A percentile compares a stretch with the other conserved stretches of the same genome.
Evolutionary conservation across 192 early-diverging fungal species (phyloP).

Genomic region (Jimgerdemannia flammicorona): DNA sequence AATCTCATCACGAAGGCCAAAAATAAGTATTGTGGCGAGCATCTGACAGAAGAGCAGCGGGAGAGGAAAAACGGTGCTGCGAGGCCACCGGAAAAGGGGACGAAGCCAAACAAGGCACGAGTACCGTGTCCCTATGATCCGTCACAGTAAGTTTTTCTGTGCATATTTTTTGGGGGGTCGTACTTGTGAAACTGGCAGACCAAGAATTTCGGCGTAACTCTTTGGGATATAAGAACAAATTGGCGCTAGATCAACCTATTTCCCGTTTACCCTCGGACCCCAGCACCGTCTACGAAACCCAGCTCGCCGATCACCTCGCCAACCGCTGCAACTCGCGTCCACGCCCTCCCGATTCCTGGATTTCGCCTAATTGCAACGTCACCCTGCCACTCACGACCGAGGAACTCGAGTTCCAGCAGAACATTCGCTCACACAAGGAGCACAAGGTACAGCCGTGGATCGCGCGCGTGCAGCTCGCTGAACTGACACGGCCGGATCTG

Average conservation of each 20-base stretch:
- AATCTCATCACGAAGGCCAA: constrained; percentile 47
- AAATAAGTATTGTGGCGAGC: constrained; percentile 69
- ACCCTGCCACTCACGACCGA: constrained; percentile 29
- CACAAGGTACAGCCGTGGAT: constrained; percentile 34
- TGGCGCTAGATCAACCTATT: too few species aligned
- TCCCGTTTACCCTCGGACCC: too few species aligned
- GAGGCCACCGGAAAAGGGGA: constrained; percentile 10
- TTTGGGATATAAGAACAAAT: too few species aligned
- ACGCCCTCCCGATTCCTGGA: constrained; percentile 23
- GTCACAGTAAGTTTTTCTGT: constrained; percentile 51
- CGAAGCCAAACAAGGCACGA: constrained; percentile 32
- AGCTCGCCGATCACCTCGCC: constrained; percentile 57
- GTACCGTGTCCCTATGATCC: constrained; percentile 74
- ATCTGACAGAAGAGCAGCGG: constrained; percentile 39
- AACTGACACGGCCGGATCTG: constrained; percentile 18
- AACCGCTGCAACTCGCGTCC: constrained; percentile 64
- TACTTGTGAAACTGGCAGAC: too few species aligned
- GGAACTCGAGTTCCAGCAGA: constrained; percentile 23
- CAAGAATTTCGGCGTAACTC: too few species aligned
- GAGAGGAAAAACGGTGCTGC: neutral
- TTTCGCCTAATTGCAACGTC: constrained; percentile 37
- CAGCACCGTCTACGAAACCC: constrained; percentile 44
- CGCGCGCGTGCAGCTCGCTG: constrained; percentile 20
- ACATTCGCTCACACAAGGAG: constrained; percentile 17
- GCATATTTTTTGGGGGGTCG: too few species aligned